Conservation (phyloP, 2,329 filamentous ascomycete genomes). For the Drechslerella coelobrocha region DNA sequence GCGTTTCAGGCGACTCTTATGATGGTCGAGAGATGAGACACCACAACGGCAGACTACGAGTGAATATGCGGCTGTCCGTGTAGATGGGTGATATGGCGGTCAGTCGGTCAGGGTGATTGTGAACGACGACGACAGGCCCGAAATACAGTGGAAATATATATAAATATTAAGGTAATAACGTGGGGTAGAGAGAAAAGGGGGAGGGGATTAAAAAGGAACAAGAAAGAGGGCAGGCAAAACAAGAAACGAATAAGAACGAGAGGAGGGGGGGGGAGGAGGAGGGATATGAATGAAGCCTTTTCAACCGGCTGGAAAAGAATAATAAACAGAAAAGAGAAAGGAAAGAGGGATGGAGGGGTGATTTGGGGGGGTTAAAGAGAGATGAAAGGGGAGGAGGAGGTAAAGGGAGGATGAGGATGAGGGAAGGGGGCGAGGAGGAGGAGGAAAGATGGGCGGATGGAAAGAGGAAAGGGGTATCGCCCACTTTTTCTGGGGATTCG, state of each 20-base stretch:
- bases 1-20: constrained; percentile 57
- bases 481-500: constrained; percentile 50
- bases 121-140: constrained; percentile 50
- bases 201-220: constrained; percentile 55
- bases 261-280: constrained; percentile 55
- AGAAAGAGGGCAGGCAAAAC: constrained; percentile 39
- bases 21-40: constrained; percentile 33
- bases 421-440: constrained; percentile 55
- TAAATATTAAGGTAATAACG: constrained; percentile 56
- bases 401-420: constrained; percentile 55
- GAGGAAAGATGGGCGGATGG: constrained; percentile 52
- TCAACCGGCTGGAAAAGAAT: constrained; percentile 53
- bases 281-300: constrained; percentile 52
- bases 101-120: constrained; percentile 52
- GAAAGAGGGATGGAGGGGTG: constrained; percentile 55
- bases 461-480: constrained; percentile 49
- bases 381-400: constrained; percentile 53
- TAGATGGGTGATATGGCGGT: constrained; percentile 53
- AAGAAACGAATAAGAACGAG: constrained; percentile 49
- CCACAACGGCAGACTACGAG: constrained; percentile 38
- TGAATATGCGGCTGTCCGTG: constrained; percentile 46
- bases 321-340: constrained; percentile 55
- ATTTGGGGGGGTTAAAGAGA: constrained; percentile 55
- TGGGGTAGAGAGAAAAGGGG: constrained; percentile 56
- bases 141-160: constrained; percentile 50